phyloP scores from a whole-genome alignment of 208 protist species.

The Wallacemonas sp. region DNA sequence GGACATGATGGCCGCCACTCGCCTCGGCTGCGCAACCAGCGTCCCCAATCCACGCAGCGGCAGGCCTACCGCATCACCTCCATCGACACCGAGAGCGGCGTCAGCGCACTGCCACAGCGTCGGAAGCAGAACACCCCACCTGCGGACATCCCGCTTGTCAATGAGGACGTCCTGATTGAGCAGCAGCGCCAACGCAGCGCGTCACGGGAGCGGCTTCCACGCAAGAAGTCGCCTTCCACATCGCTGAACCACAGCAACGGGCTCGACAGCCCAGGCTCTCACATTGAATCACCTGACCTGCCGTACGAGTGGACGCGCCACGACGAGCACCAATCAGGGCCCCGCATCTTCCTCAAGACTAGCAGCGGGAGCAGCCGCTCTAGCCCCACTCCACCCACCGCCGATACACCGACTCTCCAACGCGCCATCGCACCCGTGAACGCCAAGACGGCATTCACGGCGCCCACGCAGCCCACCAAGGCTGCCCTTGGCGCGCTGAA shows the following conservation, averaged over 20 bases:
- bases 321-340: slow-evolving; percentile 17
- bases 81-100: not conserved
- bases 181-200: slow-evolving; percentile 11
- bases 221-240: slow-evolving; percentile 8
- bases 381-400: not conserved
- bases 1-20: not conserved
- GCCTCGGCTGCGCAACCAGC: slow-evolving; percentile 8
- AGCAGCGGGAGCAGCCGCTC: not conserved
- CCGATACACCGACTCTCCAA: not conserved
- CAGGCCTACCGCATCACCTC: slow-evolving; percentile 4
- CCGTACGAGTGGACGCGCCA: slow-evolving; percentile 5
- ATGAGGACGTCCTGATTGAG: slow-evolving; percentile 5
- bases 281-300: slow-evolving; percentile 11
- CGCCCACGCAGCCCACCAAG: not conserved
- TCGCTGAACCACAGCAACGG: not conserved
- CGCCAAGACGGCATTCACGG: not conserved
- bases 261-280: not conserved
- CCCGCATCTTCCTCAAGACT: slow-evolving; percentile 14
- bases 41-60: slow-evolving; percentile 9
- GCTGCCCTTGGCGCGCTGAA: not conserved
- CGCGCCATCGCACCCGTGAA: not conserved
- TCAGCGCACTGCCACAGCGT: not conserved
- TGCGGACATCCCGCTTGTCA: slow-evolving; percentile 4
- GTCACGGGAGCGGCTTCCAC: slow-evolving; percentile 9
- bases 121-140: not conserved